Evolutionary conservation across 2,329 filamentous ascomycete genomes (phyloP).

Genomic region (Pyrenophora tritici-repentis): DNA sequence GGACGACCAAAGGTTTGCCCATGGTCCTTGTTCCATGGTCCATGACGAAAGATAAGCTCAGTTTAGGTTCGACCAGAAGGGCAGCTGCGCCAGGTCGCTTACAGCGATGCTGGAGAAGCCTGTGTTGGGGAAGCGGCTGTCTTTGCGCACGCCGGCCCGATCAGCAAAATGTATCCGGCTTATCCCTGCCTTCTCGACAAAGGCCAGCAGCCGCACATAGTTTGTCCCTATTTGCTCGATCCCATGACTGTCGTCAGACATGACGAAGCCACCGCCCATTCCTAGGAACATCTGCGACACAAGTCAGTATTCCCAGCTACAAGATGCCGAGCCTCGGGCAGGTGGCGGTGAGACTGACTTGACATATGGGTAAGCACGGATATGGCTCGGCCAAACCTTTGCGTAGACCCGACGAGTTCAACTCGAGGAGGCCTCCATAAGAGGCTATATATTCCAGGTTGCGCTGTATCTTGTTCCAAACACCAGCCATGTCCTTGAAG

Average conservation of each 20-base stretch:
- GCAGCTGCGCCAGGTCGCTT: constrained; percentile 33
- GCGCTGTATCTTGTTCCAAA: constrained; percentile 75
- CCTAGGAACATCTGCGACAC: constrained; percentile 67
- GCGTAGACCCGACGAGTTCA: constrained; percentile 83
- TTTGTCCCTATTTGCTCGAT: constrained; percentile 86
- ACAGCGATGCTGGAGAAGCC: constrained; percentile 44
- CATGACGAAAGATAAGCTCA: constrained; percentile 12
- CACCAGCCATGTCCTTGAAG: constrained; percentile 61
- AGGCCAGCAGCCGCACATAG: constrained; percentile 72
- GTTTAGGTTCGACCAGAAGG: constrained; percentile 35
- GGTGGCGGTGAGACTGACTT: constrained; percentile 59
- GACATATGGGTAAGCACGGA: constrained; percentile 76
- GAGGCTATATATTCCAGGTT: constrained; percentile 73
- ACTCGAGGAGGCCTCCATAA: constrained; percentile 84
- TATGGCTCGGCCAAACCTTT: constrained; percentile 94
- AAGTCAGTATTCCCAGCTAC: constrained; percentile 20
- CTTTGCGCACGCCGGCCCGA: constrained; percentile 25
- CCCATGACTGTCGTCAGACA: constrained; percentile 95
- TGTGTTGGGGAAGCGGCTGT: constrained; percentile 42
- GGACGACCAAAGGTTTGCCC: constrained; percentile 6
- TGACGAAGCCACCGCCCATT: constrained; percentile 79
- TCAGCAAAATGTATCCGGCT: constrained; percentile 56
- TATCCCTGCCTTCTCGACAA: constrained; percentile 70
- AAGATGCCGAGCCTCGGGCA: constrained; percentile 5
- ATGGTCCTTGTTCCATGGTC: too few species aligned